Base-by-base conservation (phyloP, 805 yeast genomes). In the Kazachstania taianensis region DNA sequence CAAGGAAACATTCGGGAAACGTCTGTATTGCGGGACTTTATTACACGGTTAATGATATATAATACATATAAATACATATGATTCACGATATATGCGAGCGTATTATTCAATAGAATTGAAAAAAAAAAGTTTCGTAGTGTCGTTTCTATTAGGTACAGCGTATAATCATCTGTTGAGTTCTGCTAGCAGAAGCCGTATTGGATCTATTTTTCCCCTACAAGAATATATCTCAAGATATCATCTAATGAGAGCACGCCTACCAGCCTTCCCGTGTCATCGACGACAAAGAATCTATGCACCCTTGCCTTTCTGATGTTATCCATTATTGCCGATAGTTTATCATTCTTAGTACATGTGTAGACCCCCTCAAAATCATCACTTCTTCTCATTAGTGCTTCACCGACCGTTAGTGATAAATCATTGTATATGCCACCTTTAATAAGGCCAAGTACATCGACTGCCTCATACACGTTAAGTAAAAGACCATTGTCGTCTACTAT, bases 331-430 rank as follows among this genome's bases (percentile, higher is more conserved):
- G 89, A 80, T 39, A 92, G 65, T 43, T 87, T 71, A 57, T 92
- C 99, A 46, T 77, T 72, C 45, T 77, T 69, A 0, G 96, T 84
- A 61, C 98, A 92, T 0, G 97, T 92, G 61, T 86, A 84, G 10
- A 92, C 97, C 40, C 99, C 98, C 60, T 92, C 97, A 50, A 89
- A 92, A 55, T 92, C 96, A 48, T 87, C 96, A 4, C 94, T 78
- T 41, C 63, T 55, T 60, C 94, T 76, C 76, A 92, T 75, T 36
- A 92, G 66, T 0, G 97, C 97, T 59, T 92, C 96, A 3, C 98
- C 99, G 4, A 92, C 96, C 40, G 89, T 79, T 46, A 92, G 66
- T 27, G 86, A 81, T 42, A 89, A 65, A 59, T 92, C 97, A 25
- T 86, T 81, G 53, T 89, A 86, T 53, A 86, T 78, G 4, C 96